Percentiles rank a stretch among this genome's conserved stretches.
Evolutionary conservation across 2,329 filamentous ascomycete genomes (phyloP).

Genomic region (Pseudogymnoascus sp.): DNA sequence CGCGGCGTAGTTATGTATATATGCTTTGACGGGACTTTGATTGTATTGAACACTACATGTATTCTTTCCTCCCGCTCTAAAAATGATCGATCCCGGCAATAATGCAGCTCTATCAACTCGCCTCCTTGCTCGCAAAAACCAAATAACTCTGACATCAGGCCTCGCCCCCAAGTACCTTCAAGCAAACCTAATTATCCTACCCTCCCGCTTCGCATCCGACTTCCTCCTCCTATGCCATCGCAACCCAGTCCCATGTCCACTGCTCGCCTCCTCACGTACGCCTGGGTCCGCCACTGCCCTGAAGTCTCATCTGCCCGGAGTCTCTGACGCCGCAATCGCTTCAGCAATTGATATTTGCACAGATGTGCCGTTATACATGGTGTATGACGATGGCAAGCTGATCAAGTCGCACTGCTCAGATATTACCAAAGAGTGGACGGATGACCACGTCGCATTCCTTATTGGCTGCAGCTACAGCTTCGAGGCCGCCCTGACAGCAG

Average conservation of each 20-base stretch:
- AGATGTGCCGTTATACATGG: slow-evolving; percentile 49
- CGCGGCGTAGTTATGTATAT: slow-evolving; percentile 3
- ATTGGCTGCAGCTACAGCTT: slow-evolving; percentile 59
- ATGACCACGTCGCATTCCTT: slow-evolving; percentile 52
- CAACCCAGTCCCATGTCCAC: slow-evolving; percentile 54
- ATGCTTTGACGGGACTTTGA: not conserved
- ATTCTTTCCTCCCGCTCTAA: not conserved
- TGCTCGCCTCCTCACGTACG: slow-evolving; percentile 43
- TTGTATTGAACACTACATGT: not conserved
- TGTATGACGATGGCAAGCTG: slow-evolving; percentile 44
- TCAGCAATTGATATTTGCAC: slow-evolving; percentile 45
- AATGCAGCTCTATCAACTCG: slow-evolving; percentile 11
- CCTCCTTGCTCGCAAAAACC: slow-evolving; percentile 13
- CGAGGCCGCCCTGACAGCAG: slow-evolving; percentile 44
- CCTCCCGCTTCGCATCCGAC: slow-evolving; percentile 45
- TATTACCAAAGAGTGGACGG: slow-evolving; percentile 44
- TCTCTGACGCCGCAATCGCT: slow-evolving; percentile 28
- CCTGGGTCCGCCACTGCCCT: slow-evolving; percentile 35
- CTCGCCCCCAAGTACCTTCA: slow-evolving; percentile 48
- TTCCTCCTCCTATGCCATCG: slow-evolving; percentile 50
- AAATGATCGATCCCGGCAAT: not conserved
- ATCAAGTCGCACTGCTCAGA: slow-evolving; percentile 32
- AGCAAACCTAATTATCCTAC: slow-evolving; percentile 54
- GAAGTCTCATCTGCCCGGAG: slow-evolving; percentile 29
- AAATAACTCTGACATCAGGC: slow-evolving; percentile 37